Evolutionary conservation across 2,329 filamentous ascomycete species (phyloP).

Genomic region (Calonectria hongkongensis): DNA sequence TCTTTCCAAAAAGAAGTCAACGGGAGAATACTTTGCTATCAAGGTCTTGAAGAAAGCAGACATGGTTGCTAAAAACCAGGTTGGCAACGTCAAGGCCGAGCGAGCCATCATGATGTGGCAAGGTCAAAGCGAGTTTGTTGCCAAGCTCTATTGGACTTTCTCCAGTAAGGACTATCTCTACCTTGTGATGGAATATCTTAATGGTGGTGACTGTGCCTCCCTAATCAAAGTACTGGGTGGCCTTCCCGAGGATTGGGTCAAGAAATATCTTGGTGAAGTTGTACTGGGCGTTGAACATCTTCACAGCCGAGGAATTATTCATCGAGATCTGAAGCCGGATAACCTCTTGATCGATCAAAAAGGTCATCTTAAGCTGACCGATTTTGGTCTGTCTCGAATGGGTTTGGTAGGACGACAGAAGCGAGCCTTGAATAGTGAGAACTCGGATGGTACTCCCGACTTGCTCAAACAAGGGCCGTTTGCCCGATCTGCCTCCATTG

Average conservation of each 20-base stretch:
- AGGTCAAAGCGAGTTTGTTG: constrained; percentile 98
- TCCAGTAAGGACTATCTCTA: constrained; percentile 99
- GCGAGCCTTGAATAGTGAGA: constrained; percentile 85
- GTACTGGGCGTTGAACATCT: constrained; percentile 97
- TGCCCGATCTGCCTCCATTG: constrained; percentile 87
- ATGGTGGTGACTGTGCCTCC: constrained; percentile 97
- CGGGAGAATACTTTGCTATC: constrained; percentile 98
- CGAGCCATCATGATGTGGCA: constrained; percentile 99
- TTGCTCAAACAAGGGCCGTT: constrained; percentile 95
- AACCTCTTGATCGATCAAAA: constrained; percentile 98
- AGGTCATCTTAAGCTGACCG: constrained; percentile 96
- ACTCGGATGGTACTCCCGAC: constrained; percentile 91
- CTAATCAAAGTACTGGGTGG: constrained; percentile 95
- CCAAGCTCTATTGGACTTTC: constrained; percentile 99
- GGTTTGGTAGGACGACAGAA: constrained; percentile 97
- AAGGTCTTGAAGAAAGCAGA: constrained; percentile 99
- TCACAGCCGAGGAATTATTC: constrained; percentile 94
- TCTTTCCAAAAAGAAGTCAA: constrained; percentile 98
- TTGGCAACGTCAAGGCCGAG: constrained; percentile 99
- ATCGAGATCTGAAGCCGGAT: constrained; percentile 97
- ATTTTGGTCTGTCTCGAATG: constrained; percentile 98
- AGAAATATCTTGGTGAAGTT: constrained; percentile 97
- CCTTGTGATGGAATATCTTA: constrained; percentile 99
- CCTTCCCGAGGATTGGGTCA: constrained; percentile 96
- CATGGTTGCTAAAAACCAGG: constrained; percentile 99